A percentile compares a stretch with the other conserved stretches of the same genome.
phyloP scores from a whole-genome alignment of 768 basidiomycete species.

The Coprinellus micaceus region DNA sequence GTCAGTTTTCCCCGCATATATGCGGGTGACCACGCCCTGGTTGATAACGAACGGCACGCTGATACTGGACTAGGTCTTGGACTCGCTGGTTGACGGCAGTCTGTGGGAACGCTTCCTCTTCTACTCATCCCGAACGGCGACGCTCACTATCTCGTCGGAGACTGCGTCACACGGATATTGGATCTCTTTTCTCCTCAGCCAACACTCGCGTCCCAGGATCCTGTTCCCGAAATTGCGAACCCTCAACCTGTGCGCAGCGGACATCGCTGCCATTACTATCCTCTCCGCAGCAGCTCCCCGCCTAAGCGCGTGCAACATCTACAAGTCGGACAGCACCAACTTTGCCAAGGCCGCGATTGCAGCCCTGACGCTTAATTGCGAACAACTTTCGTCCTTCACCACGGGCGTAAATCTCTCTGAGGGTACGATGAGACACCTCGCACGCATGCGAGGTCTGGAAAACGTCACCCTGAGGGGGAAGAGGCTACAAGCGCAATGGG shows the following conservation, averaged over 20 bases:
- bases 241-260: neutral
- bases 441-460: no score
- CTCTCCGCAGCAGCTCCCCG: neutral
- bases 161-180: neutral
- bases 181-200: neutral
- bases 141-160: neutral
- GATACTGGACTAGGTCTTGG: no score
- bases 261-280: neutral
- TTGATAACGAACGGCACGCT: no score
- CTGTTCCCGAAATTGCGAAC: neutral
- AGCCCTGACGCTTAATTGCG: neutral
- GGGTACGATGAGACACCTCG: no score
- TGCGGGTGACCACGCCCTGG: no score
- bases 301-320: neutral
- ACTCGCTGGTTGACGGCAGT: neutral
- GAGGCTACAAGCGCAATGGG: no score
- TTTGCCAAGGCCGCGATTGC: neutral
- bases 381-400: no score
- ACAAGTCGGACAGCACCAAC: neutral
- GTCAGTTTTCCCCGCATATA: no score
- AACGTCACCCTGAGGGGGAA: no score
- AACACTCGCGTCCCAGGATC: neutral
- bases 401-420: no score
- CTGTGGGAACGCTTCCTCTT: neutral
- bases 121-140: neutral